Evolutionary conservation across 441 rosid genomes (phyloP), one percentile per base, ranked within the genome.

Genomic region (Populus hybrid): DNA sequence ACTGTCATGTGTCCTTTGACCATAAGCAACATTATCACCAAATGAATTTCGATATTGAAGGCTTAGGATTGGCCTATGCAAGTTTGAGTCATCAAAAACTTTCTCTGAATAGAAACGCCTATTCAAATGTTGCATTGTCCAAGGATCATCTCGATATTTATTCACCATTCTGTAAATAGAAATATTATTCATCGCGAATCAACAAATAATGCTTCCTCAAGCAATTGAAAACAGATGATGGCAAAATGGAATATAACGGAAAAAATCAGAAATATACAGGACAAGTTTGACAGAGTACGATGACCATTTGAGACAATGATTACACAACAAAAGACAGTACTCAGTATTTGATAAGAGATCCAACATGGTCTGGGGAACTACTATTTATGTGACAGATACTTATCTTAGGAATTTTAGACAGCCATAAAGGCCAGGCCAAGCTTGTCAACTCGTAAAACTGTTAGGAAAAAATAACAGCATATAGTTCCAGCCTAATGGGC

Each of bases 101-200:
- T 84, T 82, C 92, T 95, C 97, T 0, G 88, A 81, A 75, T 90
- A 94, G 87, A 95, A 92, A 84, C 88, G 86, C 81, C 87, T 92
- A 6, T 87, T 75, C 81, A 94, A 75, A 70, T 80, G 87, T 70
- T 75, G 78, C 92, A 88, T 89, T 75, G 76, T 84, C 84, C 81
- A 79, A 76, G 88, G 84, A 82, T 91, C 87, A 50, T 89, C 76
- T 69, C 28, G 82, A 79, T 90, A 81, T 36, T 84, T 87, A 76
- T 72, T 86, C 76, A 86, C 81, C 28, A 92, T 84, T 61, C 98
- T 95, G 90, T 66, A 79, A 75, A 76, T 75, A 42, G 57, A 70
- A 72, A 74, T 71, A 73, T 63, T 50, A 74, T 71, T 78, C 38
- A 70, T 78, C 72, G 78, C n/a, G 2, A 14, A 46, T 46, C 57